These are phyloP conservation scores for Xerocomus potaroensis DNA, from an alignment of 768 basidiomycete genomes.

Conservation along the genomic window DNA sequence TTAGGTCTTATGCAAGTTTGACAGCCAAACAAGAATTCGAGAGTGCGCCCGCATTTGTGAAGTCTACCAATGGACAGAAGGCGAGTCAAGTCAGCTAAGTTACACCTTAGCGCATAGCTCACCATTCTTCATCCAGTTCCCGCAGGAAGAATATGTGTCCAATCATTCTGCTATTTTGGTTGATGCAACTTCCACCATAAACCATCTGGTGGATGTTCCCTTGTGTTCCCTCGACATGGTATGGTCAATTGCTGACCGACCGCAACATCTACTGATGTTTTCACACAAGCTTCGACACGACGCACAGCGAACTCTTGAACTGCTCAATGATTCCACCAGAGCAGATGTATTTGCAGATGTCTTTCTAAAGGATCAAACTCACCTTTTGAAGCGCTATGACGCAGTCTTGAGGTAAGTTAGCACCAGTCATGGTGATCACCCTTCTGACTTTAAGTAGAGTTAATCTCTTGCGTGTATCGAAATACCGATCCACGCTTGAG, in stretches of 20 bases:
- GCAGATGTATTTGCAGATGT: conserved; percentile 57
- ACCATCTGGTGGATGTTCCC: conserved; percentile 74
- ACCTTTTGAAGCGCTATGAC: conserved; percentile 68
- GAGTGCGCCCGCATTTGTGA: conserved; percentile 55
- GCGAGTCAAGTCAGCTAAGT: conserved; percentile 35
- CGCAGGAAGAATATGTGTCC: conserved; percentile 51
- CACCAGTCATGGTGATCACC: background rate
- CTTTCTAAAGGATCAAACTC: conserved; percentile 70
- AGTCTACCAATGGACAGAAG: conserved; percentile 47
- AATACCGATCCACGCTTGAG: conserved; percentile 40
- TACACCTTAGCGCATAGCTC: background rate
- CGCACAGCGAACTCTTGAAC: conserved; percentile 66
- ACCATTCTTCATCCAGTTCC: conserved; percentile 41
- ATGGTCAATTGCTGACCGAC: conserved; percentile 14
- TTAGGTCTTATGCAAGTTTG: conserved; percentile 9
- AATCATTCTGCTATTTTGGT: conserved; percentile 62
- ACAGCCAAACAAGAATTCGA: conserved; percentile 70
- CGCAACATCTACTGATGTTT: background rate
- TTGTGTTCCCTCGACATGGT: conserved; percentile 76
- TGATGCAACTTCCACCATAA: conserved; percentile 72
- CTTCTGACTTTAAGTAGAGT: conserved; percentile 39
- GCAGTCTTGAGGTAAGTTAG: conserved; percentile 53
- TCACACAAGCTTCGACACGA: conserved; percentile 65
- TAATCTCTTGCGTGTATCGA: conserved; percentile 36
- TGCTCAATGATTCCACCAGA: conserved; percentile 45